A percentile compares a stretch with the other conserved stretches of the same genome.
These are phyloP conservation scores for Apodospora peruviana DNA, from an alignment of 495 filamentous ascomycete genomes.

Conservation along the genomic window DNA sequence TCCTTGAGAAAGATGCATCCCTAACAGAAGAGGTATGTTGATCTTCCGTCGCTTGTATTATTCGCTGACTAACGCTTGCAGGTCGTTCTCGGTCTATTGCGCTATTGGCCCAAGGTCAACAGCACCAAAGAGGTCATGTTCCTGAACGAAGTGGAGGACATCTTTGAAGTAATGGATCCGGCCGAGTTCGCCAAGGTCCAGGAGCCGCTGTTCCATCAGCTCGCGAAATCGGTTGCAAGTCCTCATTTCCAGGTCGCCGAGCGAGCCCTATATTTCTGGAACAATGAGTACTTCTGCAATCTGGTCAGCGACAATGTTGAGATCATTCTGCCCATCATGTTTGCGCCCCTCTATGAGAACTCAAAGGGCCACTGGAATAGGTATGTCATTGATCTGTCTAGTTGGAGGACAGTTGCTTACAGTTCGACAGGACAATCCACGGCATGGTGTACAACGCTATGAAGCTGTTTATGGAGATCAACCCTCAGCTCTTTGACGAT, in stretches of 20 bases:
- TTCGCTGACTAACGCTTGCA: slow-evolving; percentile 24
- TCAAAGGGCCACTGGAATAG: slow-evolving; percentile 99
- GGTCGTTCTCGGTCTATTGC: slow-evolving; percentile 90
- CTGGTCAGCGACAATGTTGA: slow-evolving; percentile 98
- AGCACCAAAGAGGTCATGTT: slow-evolving; percentile 99
- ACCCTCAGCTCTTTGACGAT: slow-evolving; percentile 96
- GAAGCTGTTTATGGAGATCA: slow-evolving; percentile 99
- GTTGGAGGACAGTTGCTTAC: background rate
- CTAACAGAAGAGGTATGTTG: slow-evolving; percentile 84
- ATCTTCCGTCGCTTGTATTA: background rate
- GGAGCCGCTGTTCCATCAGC: slow-evolving; percentile 91
- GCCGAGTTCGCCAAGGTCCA: slow-evolving; percentile 98
- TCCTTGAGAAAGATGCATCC: slow-evolving; percentile 95
- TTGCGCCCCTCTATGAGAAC: slow-evolving; percentile 96
- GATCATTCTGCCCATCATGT: slow-evolving; percentile 98
- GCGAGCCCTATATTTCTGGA: slow-evolving; percentile 98
- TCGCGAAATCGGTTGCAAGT: slow-evolving; percentile 96
- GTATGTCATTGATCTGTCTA: slow-evolving; percentile 41
- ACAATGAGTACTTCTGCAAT: slow-evolving; percentile 99
- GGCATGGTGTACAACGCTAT: slow-evolving; percentile 99
- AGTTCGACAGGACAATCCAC: slow-evolving; percentile 75
- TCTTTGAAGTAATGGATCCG: slow-evolving; percentile 99
- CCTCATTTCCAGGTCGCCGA: slow-evolving; percentile 99
- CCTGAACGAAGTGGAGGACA: slow-evolving; percentile 98
- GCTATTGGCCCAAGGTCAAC: slow-evolving; percentile 99